Conservation (phyloP, 257 asterid genomes). For the Gentiana macrophylla region DNA sequence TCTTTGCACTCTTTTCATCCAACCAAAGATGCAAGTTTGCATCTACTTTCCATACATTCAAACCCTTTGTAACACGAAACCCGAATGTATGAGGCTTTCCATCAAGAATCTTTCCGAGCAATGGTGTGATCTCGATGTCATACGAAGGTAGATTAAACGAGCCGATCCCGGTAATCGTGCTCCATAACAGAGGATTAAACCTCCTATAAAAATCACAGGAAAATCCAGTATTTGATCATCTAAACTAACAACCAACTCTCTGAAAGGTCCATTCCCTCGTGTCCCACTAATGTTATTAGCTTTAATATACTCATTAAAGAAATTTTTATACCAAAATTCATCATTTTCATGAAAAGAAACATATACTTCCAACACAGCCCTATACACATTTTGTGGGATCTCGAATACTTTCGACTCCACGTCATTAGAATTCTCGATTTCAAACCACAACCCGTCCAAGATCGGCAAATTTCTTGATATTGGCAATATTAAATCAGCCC, state of each 20-base stretch:
- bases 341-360: slow-evolving; percentile 77
- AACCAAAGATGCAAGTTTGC: slow-evolving; percentile 87
- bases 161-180: slow-evolving; percentile 65
- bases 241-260: slow-evolving; percentile 54
- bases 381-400: slow-evolving; percentile 49
- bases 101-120: slow-evolving; percentile 45
- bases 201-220: slow-evolving; percentile 70
- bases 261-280: slow-evolving; percentile 64
- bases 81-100: slow-evolving; percentile 37
- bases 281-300: slow-evolving; percentile 12
- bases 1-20: slow-evolving; percentile 33
- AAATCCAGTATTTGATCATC: slow-evolving; percentile 38
- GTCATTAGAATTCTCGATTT: slow-evolving; percentile 41
- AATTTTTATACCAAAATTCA: slow-evolving; percentile 67
- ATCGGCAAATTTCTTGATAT: slow-evolving; percentile 51
- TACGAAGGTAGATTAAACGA: slow-evolving; percentile 70
- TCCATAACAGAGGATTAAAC: slow-evolving; percentile 72
- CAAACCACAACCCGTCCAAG: slow-evolving; percentile 75
- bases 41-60: slow-evolving; percentile 67
- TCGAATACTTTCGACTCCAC: slow-evolving; percentile 30
- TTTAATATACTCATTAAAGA: slow-evolving; percentile 44
- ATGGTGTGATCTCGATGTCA: slow-evolving; percentile 63
- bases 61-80: slow-evolving; percentile 53
- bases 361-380: slow-evolving; percentile 65
- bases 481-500: slow-evolving; percentile 61